Percentiles rank a stretch among this genome's conserved stretches.
These are phyloP conservation scores for Durotheca rogersii DNA, from an alignment of 495 filamentous ascomycete genomes.

Conservation along the genomic window DNA sequence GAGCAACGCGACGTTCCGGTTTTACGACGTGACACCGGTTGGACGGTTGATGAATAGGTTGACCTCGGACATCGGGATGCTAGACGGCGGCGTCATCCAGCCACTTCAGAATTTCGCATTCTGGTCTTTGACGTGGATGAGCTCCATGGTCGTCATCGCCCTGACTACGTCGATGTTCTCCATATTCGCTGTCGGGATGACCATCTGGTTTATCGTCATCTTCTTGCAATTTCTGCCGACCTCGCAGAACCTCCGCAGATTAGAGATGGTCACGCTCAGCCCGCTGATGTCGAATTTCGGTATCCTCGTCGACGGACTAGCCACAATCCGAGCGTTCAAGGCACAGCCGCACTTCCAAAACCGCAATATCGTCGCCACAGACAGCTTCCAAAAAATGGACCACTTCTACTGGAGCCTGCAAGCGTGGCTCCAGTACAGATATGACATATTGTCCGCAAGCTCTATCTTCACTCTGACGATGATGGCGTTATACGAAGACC, in stretches of 20 bases:
- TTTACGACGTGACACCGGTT: conserved; percentile 82
- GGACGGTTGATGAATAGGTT: conserved; percentile 85
- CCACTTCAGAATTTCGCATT: conserved; percentile 68
- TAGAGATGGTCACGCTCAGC: conserved; percentile 82
- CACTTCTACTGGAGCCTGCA: conserved; percentile 90
- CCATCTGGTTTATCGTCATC: conserved; percentile 61
- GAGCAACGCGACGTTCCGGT: conserved; percentile 77
- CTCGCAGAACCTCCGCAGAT: conserved; percentile 74
- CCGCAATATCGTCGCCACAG: conserved; percentile 70
- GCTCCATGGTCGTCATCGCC: conserved; percentile 71
- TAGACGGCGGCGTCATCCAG: conserved; percentile 74
- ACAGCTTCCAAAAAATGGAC: conserved; percentile 87
- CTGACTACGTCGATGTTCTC: conserved; percentile 73
- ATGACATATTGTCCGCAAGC: conserved; percentile 65
- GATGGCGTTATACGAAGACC: conserved; percentile 65
- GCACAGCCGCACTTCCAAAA: conserved; percentile 74
- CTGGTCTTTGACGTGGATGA: conserved; percentile 65
- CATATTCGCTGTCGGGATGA: conserved; percentile 64
- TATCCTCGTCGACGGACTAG: conserved; percentile 72
- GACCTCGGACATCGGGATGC: conserved; percentile 78
- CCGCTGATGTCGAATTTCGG: conserved; percentile 86
- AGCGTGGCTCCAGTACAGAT: conserved; percentile 77
- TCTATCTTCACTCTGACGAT: conserved; percentile 71
- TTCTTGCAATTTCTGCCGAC: conserved; percentile 76
- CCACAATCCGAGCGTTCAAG: conserved; percentile 74